Percentiles rank a stretch among this genome's conserved stretches.
Evolutionary conservation across 1,139 yeast species (phyloP).

Genomic region (Kodamaea plutei): DNA sequence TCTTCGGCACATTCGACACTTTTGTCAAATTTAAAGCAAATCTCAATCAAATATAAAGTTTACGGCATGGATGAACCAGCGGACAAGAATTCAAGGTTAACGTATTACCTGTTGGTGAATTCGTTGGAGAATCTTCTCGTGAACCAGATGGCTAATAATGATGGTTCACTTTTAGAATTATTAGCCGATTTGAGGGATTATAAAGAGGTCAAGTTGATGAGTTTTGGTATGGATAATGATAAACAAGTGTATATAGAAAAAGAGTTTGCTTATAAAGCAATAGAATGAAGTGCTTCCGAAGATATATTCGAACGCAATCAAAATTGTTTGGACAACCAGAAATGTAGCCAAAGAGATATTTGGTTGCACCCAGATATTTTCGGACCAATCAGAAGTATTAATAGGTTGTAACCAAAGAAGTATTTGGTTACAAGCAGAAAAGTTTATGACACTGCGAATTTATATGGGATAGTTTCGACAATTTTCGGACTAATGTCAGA

Average conservation of each 20-base stretch:
- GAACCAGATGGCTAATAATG: too few species aligned
- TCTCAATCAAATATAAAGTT: slow-evolving; percentile 30
- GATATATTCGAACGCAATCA: too few species aligned
- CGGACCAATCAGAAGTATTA: too few species aligned
- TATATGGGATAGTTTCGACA: too few species aligned
- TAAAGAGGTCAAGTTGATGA: slow-evolving; percentile 17
- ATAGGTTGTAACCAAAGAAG: too few species aligned
- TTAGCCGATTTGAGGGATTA: slow-evolving; percentile 14
- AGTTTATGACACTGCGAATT: too few species aligned
- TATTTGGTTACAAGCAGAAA: too few species aligned
- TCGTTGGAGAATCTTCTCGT: slow-evolving; percentile 15
- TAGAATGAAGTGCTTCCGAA: too few species aligned
- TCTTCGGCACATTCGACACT: slow-evolving; percentile 13
- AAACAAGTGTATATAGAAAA: not conserved
- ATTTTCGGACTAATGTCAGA: too few species aligned
- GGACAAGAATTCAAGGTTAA: slow-evolving; percentile 15
- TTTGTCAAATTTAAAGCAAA: slow-evolving; percentile 25
- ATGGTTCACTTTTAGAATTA: slow-evolving; percentile 4
- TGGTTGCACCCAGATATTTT: too few species aligned
- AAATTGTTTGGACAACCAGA: too few species aligned
- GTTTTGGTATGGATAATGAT: slow-evolving; percentile 4
- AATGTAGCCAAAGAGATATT: too few species aligned
- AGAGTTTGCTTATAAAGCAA: not conserved
- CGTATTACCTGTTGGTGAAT: slow-evolving; percentile 18
- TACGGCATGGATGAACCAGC: slow-evolving; percentile 17